Evolutionary conservation across 257 asterid genomes (phyloP), one percentile per base, ranked within the genome.

Genomic region (Vinca minor): DNA sequence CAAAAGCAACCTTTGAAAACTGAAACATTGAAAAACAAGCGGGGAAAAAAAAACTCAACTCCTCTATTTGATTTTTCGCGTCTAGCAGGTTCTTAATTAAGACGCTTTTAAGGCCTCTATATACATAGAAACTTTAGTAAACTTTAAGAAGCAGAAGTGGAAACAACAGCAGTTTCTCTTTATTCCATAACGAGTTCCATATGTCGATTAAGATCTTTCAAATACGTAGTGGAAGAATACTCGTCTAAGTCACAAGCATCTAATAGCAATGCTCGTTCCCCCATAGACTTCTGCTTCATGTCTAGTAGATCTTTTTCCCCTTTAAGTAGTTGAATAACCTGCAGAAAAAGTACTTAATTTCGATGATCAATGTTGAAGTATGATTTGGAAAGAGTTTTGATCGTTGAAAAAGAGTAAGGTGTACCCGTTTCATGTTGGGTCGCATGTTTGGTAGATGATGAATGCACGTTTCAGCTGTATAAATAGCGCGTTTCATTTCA

Each of bases 131-230:
- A 21, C 36, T 29, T 45, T 28, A 10, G 4, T n/a, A 36, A 56
- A 31, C 39, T 31, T 45, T 55, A 32, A 26, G 26, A 39, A 39
- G 13, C 41, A 55, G 38, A 50, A 52, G 59, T 29, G 9, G 45
- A 21, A 63, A 48, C 39, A 66, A 34, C 12, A 39, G 54, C 61
- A 39, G 58, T 34, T 15, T 32, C 31, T 53, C 23, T 52, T 1
- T 75, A 87, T 79, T 89, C 99, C 99, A 89, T 85, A 8, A 83
- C 84, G 13, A 93, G 95, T 68, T 93, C 82, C 96, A 74, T 85
- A 68, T 93, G 99, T 31, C 97, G 97, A 77, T 79, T 80, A 44
- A 89, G 82, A 77, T 93, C 96, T 67, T 85, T 84, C 49, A 83
- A 74, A 70, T 93, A 93, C 11, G 90, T 80, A 7, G 95, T 84